These are phyloP conservation scores for Seiridium unicorne DNA, from an alignment of 2,329 filamentous ascomycete species.

Conservation along the genomic window DNA sequence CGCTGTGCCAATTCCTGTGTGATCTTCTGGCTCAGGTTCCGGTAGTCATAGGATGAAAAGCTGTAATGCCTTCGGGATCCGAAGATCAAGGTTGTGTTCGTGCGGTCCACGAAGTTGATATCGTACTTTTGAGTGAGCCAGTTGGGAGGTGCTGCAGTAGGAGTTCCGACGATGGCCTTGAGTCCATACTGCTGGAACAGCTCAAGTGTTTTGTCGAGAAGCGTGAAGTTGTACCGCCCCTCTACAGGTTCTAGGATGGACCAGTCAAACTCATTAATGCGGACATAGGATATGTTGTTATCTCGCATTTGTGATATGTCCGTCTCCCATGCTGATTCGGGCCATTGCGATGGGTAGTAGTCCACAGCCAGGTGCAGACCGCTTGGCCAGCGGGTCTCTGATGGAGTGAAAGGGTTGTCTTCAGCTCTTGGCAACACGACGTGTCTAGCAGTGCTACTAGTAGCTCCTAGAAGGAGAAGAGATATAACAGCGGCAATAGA, in stretches of 20 bases:
- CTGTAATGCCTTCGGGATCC: conserved; percentile 20
- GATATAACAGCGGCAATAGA: too few species aligned
- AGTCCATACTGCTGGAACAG: conserved; percentile 14
- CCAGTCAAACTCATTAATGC: conserved; percentile 22
- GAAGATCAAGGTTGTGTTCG: conserved; percentile 18
- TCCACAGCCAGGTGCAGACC: conserved; percentile 18
- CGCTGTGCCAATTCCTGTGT: conserved; percentile 17
- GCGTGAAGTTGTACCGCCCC: conserved; percentile 18
- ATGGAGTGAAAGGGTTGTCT: too few species aligned
- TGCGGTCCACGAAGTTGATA: conserved; percentile 18
- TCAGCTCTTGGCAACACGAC: too few species aligned
- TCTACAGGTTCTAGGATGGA: conserved; percentile 16
- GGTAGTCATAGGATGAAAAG: conserved; percentile 20
- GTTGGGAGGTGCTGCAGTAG: conserved; percentile 17
- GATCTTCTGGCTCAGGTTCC: conserved; percentile 19
- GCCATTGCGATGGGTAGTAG: conserved; percentile 22
- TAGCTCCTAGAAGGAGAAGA: too few species aligned
- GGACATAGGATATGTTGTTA: conserved; percentile 18
- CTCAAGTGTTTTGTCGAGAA: conserved; percentile 17
- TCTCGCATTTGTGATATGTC: conserved; percentile 18
- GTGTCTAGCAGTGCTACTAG: too few species aligned
- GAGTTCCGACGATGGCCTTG: conserved; percentile 20
- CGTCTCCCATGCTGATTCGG: conserved; percentile 17
- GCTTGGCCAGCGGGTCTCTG: too few species aligned
- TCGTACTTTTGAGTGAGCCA: conserved; percentile 19